phyloP scores from a whole-genome alignment of 2,329 filamentous ascomycete species.

The Leptographium galeiforme region DNA sequence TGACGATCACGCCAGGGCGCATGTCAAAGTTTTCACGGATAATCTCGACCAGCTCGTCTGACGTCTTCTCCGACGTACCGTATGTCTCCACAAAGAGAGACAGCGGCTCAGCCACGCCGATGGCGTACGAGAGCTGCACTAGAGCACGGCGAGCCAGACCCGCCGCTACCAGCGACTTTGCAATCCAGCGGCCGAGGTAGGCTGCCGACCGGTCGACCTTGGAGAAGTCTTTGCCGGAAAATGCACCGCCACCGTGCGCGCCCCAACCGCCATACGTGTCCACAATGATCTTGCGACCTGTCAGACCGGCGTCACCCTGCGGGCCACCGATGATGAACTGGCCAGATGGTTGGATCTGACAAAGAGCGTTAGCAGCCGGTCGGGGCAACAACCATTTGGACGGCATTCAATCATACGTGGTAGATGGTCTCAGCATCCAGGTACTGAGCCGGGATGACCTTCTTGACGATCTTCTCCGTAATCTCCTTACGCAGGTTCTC shows the following conservation, averaged over 20 bases:
- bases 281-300: constrained; percentile 98
- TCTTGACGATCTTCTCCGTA: constrained; percentile 92
- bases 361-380: constrained; percentile 17
- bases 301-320: constrained; percentile 96
- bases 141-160: constrained; percentile 83
- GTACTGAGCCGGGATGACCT: constrained; percentile 83
- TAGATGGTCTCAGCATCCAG: constrained; percentile 89
- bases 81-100: constrained; percentile 98
- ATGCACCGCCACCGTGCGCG: constrained; percentile 98
- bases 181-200: constrained; percentile 96
- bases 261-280: constrained; percentile 99
- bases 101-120: constrained; percentile 94
- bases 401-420: constrained; percentile 50
- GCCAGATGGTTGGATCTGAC: constrained; percentile 82
- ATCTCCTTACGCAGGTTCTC: constrained; percentile 91
- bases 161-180: constrained; percentile 89
- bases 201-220: constrained; percentile 98
- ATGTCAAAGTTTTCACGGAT: constrained; percentile 95
- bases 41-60: constrained; percentile 88
- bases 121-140: constrained; percentile 98
- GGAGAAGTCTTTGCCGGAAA: constrained; percentile 99
- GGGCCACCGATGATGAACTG: constrained; percentile 98
- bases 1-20: constrained; percentile 94
- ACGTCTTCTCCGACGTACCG: constrained; percentile 80
- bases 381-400: background rate